Evolutionary conservation across 2,329 filamentous ascomycete genomes (phyloP), one percentile per base, ranked within the genome.

Genomic region (Scytalidium lignicola): DNA sequence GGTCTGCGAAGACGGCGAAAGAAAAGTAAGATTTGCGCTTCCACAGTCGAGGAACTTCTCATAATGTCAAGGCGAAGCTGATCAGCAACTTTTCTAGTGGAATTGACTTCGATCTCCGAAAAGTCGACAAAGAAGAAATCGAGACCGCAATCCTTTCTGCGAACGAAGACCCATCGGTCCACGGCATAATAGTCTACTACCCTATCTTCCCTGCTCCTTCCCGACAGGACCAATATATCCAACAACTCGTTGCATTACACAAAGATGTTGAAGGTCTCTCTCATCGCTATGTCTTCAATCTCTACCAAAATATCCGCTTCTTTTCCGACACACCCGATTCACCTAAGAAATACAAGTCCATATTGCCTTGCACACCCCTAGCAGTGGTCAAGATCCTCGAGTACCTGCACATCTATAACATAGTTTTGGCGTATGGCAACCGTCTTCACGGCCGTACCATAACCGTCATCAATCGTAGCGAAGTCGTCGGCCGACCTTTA

Each of bases 231-330:
- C 87, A 88, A 68, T 97, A 97, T 69, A 83, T 99, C 57, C 92
- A 97, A 72, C 91, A 96, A 72, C 89, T 95, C 2, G 90, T 96
- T 49, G 84, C 89, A 49, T 79, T 96, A 41, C 73, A 80, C 68
- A 97, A 99, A 71, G 93, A 99, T 63, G 92, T 99, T 57, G 93
- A 99, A 70, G 93, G 93, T 29, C 82, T 99, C 51, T 90, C 86
- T 60, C 92, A 96, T 70, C 85, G 85, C 65, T 91, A 97, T 72
- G 86, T 97, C 64, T 91, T 92, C 80, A 99, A 99, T 79, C 96
- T 99, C 91, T 99, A 97, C 73, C 88, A 96, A 75, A 99, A 99
- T 73, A 82, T 95, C 62, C 89, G 93, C 57, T 97, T 91, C 74
- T 78, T 99, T 49, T 37, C 32, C 32, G 32, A 37, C 5, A n/a